These are phyloP conservation scores for Syzygium grande DNA, from an alignment of 345 rosid genomes.

Conservation along the genomic window DNA sequence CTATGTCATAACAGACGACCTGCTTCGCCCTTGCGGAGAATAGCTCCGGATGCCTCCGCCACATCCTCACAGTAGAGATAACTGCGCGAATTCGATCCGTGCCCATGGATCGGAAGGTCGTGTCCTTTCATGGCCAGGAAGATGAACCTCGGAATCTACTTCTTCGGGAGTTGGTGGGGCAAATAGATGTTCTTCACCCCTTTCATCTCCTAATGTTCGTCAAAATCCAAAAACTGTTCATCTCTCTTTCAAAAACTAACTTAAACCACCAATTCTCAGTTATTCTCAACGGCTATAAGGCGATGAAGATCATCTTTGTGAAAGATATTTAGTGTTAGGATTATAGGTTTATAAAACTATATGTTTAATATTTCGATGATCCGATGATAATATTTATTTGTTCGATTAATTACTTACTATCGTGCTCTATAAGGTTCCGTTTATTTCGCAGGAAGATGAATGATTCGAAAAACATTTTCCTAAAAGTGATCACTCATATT, in stretches of 20 bases:
- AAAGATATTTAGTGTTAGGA: not conserved
- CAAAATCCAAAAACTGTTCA: not conserved
- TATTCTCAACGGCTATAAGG: too few relatives aligned
- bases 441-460: too few relatives aligned
- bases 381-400: not conserved
- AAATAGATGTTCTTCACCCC: slow-evolving; percentile 30
- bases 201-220: not conserved
- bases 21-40: slow-evolving; percentile 34
- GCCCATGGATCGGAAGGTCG: slow-evolving; percentile 30
- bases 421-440: not conserved
- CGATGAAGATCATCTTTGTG: not conserved
- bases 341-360: not conserved
- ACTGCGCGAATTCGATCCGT: slow-evolving; percentile 28
- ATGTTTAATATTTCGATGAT: not conserved
- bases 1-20: slow-evolving; percentile 25
- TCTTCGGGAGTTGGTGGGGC: slow-evolving; percentile 30
- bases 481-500: too few relatives aligned
- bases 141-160: slow-evolving; percentile 27
- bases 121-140: slow-evolving; percentile 24
- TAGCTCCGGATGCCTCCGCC: slow-evolving; percentile 30
- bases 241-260: not conserved
- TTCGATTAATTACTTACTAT: not conserved
- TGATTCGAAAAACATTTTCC: too few relatives aligned
- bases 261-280: too few relatives aligned
- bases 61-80: slow-evolving; percentile 32